Percentiles rank a stretch among this genome's conserved stretches.
Conservation (phyloP, 306 rosid genomes). For the Potentilla sterilis region DNA sequence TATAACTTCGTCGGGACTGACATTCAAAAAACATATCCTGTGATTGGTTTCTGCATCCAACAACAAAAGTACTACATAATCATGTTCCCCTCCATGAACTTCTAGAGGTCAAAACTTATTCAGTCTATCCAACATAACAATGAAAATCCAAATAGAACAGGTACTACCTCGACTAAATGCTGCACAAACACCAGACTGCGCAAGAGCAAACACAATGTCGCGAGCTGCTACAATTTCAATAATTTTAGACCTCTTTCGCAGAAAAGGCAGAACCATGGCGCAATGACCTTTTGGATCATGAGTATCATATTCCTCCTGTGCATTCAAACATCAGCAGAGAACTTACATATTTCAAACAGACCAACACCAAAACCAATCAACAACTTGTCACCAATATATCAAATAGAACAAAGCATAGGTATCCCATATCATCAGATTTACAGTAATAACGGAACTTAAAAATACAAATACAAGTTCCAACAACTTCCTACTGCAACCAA, state of each 20-base stretch:
- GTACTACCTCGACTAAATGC: constrained; percentile 79
- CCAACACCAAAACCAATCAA: background rate
- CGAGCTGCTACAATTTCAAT: constrained; percentile 88
- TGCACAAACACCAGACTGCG: constrained; percentile 90
- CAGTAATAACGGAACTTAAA: too few relatives aligned
- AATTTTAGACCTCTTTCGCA: constrained; percentile 73
- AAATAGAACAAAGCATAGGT: background rate
- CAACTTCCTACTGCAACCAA: background rate
- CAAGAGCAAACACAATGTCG: constrained; percentile 72
- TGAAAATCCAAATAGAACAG: background rate
- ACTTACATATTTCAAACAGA: background rate
- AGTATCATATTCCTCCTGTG: constrained; percentile 70
- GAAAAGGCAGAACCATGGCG: constrained; percentile 59
- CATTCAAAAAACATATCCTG: constrained; percentile 84
- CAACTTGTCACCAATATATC: background rate
- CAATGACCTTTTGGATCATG: constrained; percentile 71
- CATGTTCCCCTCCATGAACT: constrained; percentile 17
- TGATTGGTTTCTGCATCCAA: constrained; percentile 72
- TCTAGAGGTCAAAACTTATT: constrained; percentile 8
- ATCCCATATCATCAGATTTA: background rate
- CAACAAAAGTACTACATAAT: constrained; percentile 21
- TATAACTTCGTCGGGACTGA: constrained; percentile 85
- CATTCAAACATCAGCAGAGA: constrained; percentile 9
- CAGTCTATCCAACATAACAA: background rate
- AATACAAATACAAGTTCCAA: background rate